Evolutionary conservation across 176 grass and related monocot species (phyloP).

Genomic region (Cenchrus americanus): DNA sequence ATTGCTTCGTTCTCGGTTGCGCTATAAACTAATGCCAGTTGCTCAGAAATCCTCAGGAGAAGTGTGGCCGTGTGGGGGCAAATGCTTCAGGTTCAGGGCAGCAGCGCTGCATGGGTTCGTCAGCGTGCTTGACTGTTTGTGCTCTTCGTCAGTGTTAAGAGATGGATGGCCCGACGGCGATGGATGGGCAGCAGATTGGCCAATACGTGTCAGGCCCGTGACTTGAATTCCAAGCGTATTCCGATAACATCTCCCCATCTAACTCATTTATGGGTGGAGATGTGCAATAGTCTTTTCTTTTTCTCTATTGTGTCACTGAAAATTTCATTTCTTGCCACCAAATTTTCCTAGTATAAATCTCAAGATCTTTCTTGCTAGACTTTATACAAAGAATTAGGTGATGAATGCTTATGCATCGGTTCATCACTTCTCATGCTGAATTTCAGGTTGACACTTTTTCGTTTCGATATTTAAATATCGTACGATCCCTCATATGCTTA

Average conservation of each 20-base stretch:
- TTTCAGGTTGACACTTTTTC: not conserved
- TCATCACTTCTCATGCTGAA: not conserved
- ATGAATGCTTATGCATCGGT: not conserved
- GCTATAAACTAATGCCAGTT: slow-evolving; percentile 16
- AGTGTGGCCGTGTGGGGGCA: not conserved
- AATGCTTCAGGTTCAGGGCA: slow-evolving; percentile 23
- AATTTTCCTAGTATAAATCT: slow-evolving; percentile 22
- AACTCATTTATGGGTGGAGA: slow-evolving; percentile 42
- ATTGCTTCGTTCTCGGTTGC: slow-evolving; percentile 17
- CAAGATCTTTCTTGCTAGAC: slow-evolving; percentile 5
- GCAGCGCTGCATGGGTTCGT: not conserved
- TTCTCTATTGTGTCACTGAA: not conserved
- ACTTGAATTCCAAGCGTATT: slow-evolving; percentile 63
- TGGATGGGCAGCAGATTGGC: slow-evolving; percentile 3
- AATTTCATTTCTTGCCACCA: slow-evolving; percentile 9
- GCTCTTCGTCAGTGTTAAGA: slow-evolving; percentile 11
- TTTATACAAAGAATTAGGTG: not conserved
- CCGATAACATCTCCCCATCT: slow-evolving; percentile 62
- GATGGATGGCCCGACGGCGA: not conserved
- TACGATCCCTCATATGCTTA: not conserved
- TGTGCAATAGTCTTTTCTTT: not conserved
- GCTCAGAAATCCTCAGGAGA: not conserved
- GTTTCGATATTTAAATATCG: not conserved
- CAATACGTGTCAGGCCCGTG: slow-evolving; percentile 34
- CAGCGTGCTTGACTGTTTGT: not conserved